Conservation (phyloP, 306 rosid species). For the Medicago arabica region DNA sequence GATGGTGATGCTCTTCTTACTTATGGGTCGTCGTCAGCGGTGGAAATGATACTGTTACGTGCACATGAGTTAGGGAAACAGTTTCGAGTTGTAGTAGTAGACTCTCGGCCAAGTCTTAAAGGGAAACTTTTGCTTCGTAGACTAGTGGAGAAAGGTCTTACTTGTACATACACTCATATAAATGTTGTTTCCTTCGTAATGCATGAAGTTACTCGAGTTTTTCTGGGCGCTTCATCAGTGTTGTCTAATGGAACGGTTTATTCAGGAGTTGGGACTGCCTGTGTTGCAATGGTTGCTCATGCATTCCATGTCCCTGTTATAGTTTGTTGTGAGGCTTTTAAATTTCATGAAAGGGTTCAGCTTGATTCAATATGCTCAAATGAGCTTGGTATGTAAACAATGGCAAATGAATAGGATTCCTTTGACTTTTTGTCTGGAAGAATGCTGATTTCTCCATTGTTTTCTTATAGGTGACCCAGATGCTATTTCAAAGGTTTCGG, state of each 20-base stretch:
- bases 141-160: slow-evolving; percentile 55
- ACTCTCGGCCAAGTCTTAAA: slow-evolving; percentile 54
- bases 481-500: slow-evolving; percentile 46
- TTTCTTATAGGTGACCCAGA: slow-evolving; percentile 53
- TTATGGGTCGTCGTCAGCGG: slow-evolving; percentile 49
- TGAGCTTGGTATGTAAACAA: slow-evolving; percentile 51
- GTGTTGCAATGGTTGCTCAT: slow-evolving; percentile 64
- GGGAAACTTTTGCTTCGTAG: slow-evolving; percentile 54
- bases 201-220: slow-evolving; percentile 57
- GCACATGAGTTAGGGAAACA: slow-evolving; percentile 57
- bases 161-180: slow-evolving; percentile 55
- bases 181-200: slow-evolving; percentile 56
- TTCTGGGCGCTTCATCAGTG: slow-evolving; percentile 58
- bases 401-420: neutral
- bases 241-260: slow-evolving; percentile 61
- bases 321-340: slow-evolving; percentile 62
- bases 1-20: slow-evolving; percentile 61
- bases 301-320: slow-evolving; percentile 48
- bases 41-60: slow-evolving; percentile 55
- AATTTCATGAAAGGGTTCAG: slow-evolving; percentile 59
- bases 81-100: slow-evolving; percentile 58
- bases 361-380: slow-evolving; percentile 63
- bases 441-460: slow-evolving; percentile 38
- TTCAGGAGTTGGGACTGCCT: slow-evolving; percentile 61
- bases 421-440: slow-evolving; percentile 25